Evolutionary conservation across 495 filamentous ascomycete species (phyloP).

Genomic region (Trichoderma asperelloides): DNA sequence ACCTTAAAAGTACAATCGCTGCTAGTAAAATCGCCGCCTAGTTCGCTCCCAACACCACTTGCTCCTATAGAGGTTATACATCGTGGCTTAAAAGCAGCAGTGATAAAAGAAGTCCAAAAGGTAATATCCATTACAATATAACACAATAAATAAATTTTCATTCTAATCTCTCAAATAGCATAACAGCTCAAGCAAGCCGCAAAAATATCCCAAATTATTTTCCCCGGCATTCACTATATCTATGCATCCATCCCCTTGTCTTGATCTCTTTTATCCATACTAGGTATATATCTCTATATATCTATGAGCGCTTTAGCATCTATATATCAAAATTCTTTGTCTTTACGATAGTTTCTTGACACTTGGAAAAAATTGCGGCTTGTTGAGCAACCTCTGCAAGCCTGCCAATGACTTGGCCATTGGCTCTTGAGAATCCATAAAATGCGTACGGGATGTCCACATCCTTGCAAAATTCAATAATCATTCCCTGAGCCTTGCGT

Average conservation of each 20-base stretch:
- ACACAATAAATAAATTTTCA: no score
- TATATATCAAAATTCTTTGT: slow-evolving; percentile 18
- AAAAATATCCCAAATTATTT: no score
- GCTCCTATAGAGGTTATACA: no score
- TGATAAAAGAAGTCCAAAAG: no score
- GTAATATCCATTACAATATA: no score
- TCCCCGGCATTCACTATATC: no score
- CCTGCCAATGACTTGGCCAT: slow-evolving; percentile 74
- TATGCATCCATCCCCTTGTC: no score
- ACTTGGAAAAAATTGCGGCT: slow-evolving; percentile 77
- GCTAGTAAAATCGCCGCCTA: no score
- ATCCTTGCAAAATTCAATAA: slow-evolving; percentile 83
- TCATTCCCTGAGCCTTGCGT: slow-evolving; percentile 67
- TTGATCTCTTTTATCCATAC: not conserved
- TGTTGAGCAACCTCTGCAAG: slow-evolving; percentile 84
- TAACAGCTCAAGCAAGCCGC: no score
- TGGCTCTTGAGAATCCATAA: slow-evolving; percentile 90
- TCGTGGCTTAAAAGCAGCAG: no score
- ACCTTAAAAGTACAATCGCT: not conserved
- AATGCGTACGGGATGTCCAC: slow-evolving; percentile 89
- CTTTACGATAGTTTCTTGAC: slow-evolving; percentile 52
- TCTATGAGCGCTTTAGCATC: not conserved
- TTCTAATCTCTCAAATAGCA: no score
- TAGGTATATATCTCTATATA: not conserved
- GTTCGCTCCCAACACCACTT: no score